Percentiles rank a stretch among this genome's conserved stretches.
These are phyloP conservation scores for Myxozyma lipomycoides DNA, from an alignment of 805 yeast genomes.

Conservation along the genomic window DNA sequence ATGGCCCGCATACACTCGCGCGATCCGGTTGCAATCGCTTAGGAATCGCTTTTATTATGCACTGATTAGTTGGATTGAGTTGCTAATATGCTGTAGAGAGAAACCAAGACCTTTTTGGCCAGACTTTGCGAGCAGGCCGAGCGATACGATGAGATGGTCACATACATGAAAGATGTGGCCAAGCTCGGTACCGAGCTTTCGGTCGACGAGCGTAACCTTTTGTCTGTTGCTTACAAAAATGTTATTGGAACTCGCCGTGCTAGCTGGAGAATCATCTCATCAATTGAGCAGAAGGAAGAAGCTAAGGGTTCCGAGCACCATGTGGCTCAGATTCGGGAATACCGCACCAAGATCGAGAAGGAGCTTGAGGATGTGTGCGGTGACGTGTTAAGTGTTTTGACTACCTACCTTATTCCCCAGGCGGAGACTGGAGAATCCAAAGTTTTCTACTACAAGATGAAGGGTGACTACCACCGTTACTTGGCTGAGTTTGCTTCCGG, in stretches of 20 bases:
- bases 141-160: slow-evolving; percentile 98
- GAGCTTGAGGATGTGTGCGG: slow-evolving; percentile 94
- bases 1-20: too few species aligned
- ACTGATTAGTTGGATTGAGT: too few species aligned
- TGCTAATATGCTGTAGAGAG: slow-evolving; percentile 55
- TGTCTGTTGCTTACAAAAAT: slow-evolving; percentile 96
- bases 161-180: slow-evolving; percentile 84
- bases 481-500: slow-evolving; percentile 94
- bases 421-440: slow-evolving; percentile 98
- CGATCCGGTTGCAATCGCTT: too few species aligned
- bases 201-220: slow-evolving; percentile 95
- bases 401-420: slow-evolving; percentile 84
- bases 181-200: slow-evolving; percentile 62
- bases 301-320: slow-evolving; percentile 86
- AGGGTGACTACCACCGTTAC: slow-evolving; percentile 99
- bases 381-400: slow-evolving; percentile 84
- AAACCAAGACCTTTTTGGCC: slow-evolving; percentile 97
- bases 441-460: slow-evolving; percentile 98
- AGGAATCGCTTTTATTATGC: too few species aligned
- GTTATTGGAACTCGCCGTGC: slow-evolving; percentile 99
- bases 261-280: slow-evolving; percentile 98
- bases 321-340: slow-evolving; percentile 85
- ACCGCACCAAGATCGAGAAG: slow-evolving; percentile 91
- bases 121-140: slow-evolving; percentile 99
- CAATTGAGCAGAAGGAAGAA: slow-evolving; percentile 98